These are phyloP conservation scores for Boletus reticuloceps DNA, from an alignment of 768 basidiomycete species.

Conservation along the genomic window DNA sequence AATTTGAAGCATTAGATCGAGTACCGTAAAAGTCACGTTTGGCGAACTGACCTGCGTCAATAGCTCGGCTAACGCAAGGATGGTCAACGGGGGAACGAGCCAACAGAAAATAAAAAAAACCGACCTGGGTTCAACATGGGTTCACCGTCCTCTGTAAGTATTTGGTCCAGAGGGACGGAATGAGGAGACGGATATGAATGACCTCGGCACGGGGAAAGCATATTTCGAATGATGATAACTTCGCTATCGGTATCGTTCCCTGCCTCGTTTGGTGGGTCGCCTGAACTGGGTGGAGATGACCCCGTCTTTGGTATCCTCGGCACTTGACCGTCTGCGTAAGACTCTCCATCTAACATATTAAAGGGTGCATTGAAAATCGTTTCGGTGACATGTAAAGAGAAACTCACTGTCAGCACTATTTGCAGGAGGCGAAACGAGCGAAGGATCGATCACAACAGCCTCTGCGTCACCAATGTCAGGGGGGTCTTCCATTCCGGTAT, in stretches of 20 bases:
- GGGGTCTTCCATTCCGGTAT: slow-evolving; percentile 10
- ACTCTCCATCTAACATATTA: slow-evolving; percentile 32
- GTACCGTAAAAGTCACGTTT: slow-evolving; percentile 7
- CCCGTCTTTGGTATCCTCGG: slow-evolving; percentile 6
- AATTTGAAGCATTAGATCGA: slow-evolving; percentile 30
- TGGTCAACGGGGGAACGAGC: slow-evolving; percentile 3
- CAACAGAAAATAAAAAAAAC: slow-evolving; percentile 19
- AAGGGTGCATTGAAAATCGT: slow-evolving; percentile 36
- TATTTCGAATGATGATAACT: slow-evolving; percentile 6
- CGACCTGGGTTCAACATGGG: slow-evolving; percentile 68
- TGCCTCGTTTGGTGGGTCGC: slow-evolving; percentile 8
- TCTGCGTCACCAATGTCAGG: slow-evolving; percentile 14
- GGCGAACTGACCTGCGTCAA: slow-evolving; percentile 53
- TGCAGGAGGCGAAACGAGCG: slow-evolving; percentile 28
- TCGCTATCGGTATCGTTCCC: slow-evolving; percentile 16
- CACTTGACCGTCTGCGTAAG: slow-evolving; percentile 6
- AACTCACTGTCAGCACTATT: slow-evolving; percentile 19
- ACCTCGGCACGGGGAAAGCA: slow-evolving; percentile 22
- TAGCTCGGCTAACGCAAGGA: slow-evolving; percentile 42
- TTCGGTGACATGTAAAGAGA: slow-evolving; percentile 21
- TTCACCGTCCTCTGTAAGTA: slow-evolving; percentile 62
- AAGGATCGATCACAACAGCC: slow-evolving; percentile 37
- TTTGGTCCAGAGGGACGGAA: slow-evolving; percentile 31
- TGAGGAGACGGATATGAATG: slow-evolving; percentile 28
- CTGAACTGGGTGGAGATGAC: slow-evolving; percentile 6